Conservation (phyloP, 495 filamentous ascomycete species). For the Neurospora terricola region DNA sequence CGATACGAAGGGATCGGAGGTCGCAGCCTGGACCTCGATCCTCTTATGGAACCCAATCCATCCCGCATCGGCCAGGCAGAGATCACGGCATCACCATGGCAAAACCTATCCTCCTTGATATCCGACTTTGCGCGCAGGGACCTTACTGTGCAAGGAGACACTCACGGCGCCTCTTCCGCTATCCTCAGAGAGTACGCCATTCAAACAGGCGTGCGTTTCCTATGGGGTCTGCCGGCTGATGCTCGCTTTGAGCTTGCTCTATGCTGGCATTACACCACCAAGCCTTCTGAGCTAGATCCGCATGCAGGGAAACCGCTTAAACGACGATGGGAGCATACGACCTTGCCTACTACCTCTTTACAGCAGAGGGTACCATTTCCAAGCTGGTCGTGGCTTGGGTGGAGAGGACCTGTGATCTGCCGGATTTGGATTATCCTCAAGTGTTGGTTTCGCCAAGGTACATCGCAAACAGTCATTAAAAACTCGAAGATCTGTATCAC, state of each 20-base stretch:
- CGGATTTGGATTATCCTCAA: too few species aligned
- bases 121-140: background rate
- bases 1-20: background rate
- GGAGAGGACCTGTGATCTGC: background rate
- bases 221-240: background rate
- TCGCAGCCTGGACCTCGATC: background rate
- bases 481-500: too few species aligned
- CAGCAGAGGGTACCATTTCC: background rate
- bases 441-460: too few species aligned
- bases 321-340: too few species aligned
- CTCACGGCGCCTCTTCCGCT: background rate
- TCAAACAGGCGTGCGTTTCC: background rate
- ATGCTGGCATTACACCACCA: background rate
- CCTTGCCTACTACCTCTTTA: background rate
- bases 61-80: background rate
- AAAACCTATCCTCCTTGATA: background rate
- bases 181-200: background rate
- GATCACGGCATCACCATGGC: background rate
- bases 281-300: background rate
- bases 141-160: background rate
- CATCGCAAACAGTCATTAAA: too few species aligned
- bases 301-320: background rate
- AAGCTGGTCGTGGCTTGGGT: background rate
- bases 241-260: background rate
- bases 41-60: background rate